A percentile compares a stretch with the other conserved stretches of the same genome.
Evolutionary conservation across 805 yeast species (phyloP).

Genomic region (Ogataea nitratoaversa): DNA sequence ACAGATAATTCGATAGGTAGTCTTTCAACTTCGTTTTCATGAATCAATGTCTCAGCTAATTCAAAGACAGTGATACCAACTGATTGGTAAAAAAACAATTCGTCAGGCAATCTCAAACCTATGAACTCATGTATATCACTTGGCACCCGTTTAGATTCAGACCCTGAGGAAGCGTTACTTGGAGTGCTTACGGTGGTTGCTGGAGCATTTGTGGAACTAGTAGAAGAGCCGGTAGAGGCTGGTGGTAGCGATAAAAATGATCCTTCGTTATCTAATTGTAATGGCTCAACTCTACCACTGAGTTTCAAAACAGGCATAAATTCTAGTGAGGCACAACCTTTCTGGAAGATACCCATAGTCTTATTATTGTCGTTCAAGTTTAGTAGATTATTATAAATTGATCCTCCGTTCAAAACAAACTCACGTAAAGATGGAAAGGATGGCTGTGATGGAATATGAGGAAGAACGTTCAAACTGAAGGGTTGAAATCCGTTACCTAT

Average conservation of each 20-base stretch:
- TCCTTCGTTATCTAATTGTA: constrained; percentile 21
- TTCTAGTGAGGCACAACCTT: constrained; percentile 64
- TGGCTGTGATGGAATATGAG: constrained; percentile 30
- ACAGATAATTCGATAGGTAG: constrained; percentile 62
- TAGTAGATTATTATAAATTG: constrained; percentile 45
- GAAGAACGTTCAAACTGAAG: constrained; percentile 49
- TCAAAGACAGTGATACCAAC: constrained; percentile 67
- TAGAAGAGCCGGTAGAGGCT: constrained; percentile 7
- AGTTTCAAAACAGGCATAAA: constrained; percentile 69
- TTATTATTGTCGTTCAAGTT: constrained; percentile 40
- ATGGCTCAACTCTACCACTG: constrained; percentile 66
- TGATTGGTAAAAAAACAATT: constrained; percentile 74
- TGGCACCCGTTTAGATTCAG: constrained; percentile 44
- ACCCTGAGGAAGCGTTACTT: constrained; percentile 4
- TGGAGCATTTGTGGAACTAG: constrained; percentile 5
- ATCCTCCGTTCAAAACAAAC: constrained; percentile 36
- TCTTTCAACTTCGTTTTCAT: constrained; percentile 58
- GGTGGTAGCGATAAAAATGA: constrained; percentile 13
- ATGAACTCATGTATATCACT: constrained; percentile 77
- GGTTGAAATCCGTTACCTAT: constrained; percentile 79
- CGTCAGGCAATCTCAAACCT: constrained; percentile 83
- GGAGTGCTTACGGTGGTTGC: constrained; percentile 8
- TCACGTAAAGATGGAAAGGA: constrained; percentile 29
- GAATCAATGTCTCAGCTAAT: constrained; percentile 61
- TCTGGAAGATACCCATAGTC: constrained; percentile 50